Evolutionary conservation across 768 basidiomycete species (phyloP).

Genomic region (Psilocybe cyanescens): DNA sequence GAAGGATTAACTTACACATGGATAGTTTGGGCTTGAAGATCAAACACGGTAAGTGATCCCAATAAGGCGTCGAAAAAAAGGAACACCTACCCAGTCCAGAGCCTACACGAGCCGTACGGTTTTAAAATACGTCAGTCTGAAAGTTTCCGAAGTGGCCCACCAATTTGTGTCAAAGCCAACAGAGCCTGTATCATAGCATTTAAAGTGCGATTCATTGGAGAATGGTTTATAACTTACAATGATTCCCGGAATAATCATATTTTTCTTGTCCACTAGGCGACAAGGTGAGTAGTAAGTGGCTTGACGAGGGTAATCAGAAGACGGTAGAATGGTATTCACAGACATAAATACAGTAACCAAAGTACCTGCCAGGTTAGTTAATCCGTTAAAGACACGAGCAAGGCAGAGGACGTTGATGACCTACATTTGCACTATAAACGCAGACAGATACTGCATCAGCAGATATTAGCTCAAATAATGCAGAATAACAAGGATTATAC

Average conservation of each 20-base stretch:
- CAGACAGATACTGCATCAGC: neutral
- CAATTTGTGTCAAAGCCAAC: neutral
- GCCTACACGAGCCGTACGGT: neutral
- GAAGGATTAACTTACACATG: too few species aligned
- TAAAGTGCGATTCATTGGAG: neutral
- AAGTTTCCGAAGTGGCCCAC: neutral
- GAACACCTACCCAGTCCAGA: neutral
- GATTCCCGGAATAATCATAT: slow-evolving; percentile 17
- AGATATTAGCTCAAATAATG: neutral
- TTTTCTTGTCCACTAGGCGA: slow-evolving; percentile 18
- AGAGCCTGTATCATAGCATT: neutral
- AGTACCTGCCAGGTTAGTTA: neutral
- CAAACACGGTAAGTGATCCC: too few species aligned
- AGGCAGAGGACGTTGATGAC: neutral
- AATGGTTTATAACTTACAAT: slow-evolving; percentile 17
- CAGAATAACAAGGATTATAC: neutral
- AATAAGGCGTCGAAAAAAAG: too few species aligned
- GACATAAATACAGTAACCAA: neutral
- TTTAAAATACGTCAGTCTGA: neutral
- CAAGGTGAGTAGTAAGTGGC: neutral
- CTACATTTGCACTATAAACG: neutral
- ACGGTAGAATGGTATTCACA: neutral
- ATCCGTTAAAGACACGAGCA: neutral
- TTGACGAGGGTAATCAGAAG: neutral
- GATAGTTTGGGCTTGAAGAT: too few species aligned